Evolutionary conservation across 495 filamentous ascomycete species (phyloP), one percentile per base, ranked within the genome.

Genomic region (Xylaria nigripes): DNA sequence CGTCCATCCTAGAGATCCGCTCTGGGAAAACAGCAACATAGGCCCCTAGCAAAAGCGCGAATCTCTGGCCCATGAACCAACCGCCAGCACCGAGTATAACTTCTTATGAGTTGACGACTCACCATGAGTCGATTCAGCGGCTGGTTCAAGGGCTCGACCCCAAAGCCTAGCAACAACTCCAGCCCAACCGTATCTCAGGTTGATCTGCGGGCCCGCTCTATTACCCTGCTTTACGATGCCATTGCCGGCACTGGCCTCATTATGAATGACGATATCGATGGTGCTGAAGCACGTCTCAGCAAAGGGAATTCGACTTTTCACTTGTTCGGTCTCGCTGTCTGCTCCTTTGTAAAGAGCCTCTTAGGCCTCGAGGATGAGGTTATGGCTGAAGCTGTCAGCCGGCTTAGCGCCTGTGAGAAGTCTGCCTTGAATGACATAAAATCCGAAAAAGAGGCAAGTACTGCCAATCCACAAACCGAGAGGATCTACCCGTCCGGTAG

Each of bases 311-410:
- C 93, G n/a, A 80, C 90, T n/a, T 97, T 90, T 65, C 93, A 98
- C 66, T 81, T 89, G 76, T 76, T 96, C 19, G 93, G 87, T 7
- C 74, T 84, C 63, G 88, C 89, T 34, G 81, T 95, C 24, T 81
- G 91, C 40, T 80, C 79, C 27, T 96, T 97, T 60, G 83, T 98
- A 62, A 77, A 81, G 58, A 90, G 90, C 38, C 86, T 90, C 12
- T 71, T 98, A 9, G 92, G 94, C 5, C 94, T 96, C 63, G 93
- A 98, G 69, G 87, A 91, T 59, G 89, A 93, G n/a, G 75, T 95
- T 51, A 94, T 98, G 87, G 81, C 81, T 55, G 83, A 95, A 73
- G 89, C 93, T 15, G 80, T 83, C 16, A 81, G 82, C 45, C 75
- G 80, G 47, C 78, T 98, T 18, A 77, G 74, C 27, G 86, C 86